Conservation (phyloP, 2,329 filamentous ascomycete genomes). For the Xylariaceae sp. region DNA sequence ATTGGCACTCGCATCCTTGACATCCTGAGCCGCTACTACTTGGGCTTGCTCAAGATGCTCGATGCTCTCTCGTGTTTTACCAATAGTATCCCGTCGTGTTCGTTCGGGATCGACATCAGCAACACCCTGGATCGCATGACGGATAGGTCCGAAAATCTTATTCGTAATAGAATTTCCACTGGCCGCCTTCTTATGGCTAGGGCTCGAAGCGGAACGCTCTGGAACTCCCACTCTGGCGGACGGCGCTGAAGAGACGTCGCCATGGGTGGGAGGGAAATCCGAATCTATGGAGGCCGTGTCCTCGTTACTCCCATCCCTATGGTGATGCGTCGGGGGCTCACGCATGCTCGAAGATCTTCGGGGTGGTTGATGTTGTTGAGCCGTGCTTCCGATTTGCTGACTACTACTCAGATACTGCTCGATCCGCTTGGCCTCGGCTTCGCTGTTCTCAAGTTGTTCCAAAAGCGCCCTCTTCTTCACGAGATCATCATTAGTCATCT, state of each 20-base stretch:
- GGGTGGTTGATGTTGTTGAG: conserved; percentile 45
- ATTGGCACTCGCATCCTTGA: conserved; percentile 85
- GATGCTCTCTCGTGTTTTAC: conserved; percentile 89
- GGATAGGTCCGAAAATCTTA: conserved; percentile 92
- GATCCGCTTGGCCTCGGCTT: conserved; percentile 86
- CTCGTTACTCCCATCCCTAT: conserved; percentile 57
- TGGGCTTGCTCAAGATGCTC: conserved; percentile 85
- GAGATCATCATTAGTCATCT: conserved; percentile 92
- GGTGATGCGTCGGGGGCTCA: conserved; percentile 44
- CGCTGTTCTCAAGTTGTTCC: conserved; percentile 87
- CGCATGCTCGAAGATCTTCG: conserved; percentile 62
- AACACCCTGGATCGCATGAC: conserved; percentile 92
- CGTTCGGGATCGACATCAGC: conserved; percentile 94
- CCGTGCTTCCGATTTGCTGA: conserved; percentile 45
- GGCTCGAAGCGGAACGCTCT: conserved; percentile 42
- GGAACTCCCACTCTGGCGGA: conserved; percentile 71
- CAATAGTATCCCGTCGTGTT: conserved; percentile 86
- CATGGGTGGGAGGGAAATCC: conserved; percentile 88
- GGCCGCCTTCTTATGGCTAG: conserved; percentile 70
- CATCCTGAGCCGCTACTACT: conserved; percentile 82
- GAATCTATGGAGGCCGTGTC: conserved; percentile 92
- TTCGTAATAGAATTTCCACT: conserved; percentile 88
- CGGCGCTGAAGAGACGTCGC: conserved; percentile 63
- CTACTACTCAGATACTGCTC: conserved; percentile 84
- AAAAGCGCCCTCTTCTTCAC: conserved; percentile 79